Evolutionary conservation across 306 rosid genomes (phyloP), one percentile per base, ranked within the genome.

Genomic region (Ziziphus jujuba): DNA sequence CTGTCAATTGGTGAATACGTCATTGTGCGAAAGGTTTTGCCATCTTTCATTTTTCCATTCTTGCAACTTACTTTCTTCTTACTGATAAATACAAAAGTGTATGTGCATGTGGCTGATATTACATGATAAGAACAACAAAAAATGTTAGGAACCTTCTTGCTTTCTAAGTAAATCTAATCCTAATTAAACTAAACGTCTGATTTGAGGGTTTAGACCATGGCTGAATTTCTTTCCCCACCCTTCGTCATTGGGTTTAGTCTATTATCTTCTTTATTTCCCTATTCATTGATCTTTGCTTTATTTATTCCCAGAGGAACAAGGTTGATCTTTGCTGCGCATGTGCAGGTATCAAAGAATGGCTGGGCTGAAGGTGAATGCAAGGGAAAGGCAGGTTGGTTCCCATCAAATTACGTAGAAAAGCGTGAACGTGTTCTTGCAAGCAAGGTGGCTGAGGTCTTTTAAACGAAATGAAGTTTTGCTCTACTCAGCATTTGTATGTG

Each of bases 321-420:
- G 14, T 50, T 11, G 50, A 38, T 5, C 58, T 19, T 58, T 61
- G 53, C 4, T 59, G 66, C n/a, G 17, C 54, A 66, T 74, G 64
- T 64, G 49, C 85, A 90, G 96, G 95, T 90, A 47, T 48, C 87
- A 65, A 78, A 86, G 84, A 87, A 81, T 48, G 96, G 96, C 40
- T 90, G 96, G 96, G 95, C 96, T 16, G 96, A 90, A 81, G 96
- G 96, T 55, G 96, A 90, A 80, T 75, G 95, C 77, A 90, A 85
- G 77, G 96, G 96, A 19, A 90, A 51, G 79, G 91, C 96, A 19
- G 96, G 96, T 72, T 90, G 96, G 96, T 90, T 90, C 79, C 95
- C 96, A 15, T 80, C 83, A 66, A 84, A 87, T 56, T 87, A 85
- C 63, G 65, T 90, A 23, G 96, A 90, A 85, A 81, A 85, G 80